A percentile compares a stretch with the other conserved stretches of the same genome.
Conservation (phyloP, 1,139 yeast species). For the Protomyces arabidopsidicola region DNA sequence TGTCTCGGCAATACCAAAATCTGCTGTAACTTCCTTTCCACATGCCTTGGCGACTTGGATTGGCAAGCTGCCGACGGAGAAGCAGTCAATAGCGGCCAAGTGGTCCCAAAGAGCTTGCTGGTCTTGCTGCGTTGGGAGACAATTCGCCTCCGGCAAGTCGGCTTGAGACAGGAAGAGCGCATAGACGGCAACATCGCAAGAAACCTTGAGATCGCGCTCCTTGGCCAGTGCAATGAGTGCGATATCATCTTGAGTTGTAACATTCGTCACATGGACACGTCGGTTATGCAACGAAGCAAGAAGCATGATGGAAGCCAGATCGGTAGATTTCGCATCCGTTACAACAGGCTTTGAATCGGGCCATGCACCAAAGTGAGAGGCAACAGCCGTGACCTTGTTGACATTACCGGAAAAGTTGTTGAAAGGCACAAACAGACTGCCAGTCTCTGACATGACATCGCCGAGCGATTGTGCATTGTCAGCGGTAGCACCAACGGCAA, state of each 20-base stretch:
- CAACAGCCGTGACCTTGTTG: slow-evolving; percentile 66
- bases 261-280: slow-evolving; percentile 83
- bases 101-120: slow-evolving; percentile 79
- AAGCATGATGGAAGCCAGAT: slow-evolving; percentile 81
- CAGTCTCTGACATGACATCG: slow-evolving; percentile 62
- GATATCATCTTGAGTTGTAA: slow-evolving; percentile 74
- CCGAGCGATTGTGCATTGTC: slow-evolving; percentile 60
- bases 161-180: slow-evolving; percentile 70
- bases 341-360: slow-evolving; percentile 78
- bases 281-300: slow-evolving; percentile 84
- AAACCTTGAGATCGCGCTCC: slow-evolving; percentile 71
- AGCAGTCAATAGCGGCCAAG: slow-evolving; percentile 70
- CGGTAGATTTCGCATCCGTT: slow-evolving; percentile 89
- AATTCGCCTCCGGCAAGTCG: slow-evolving; percentile 63
- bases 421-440: slow-evolving; percentile 76
- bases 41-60: slow-evolving; percentile 62
- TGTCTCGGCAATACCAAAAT: slow-evolving; percentile 73
- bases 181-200: slow-evolving; percentile 84
- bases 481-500: slow-evolving; percentile 78
- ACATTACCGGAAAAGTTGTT: slow-evolving; percentile 58
- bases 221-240: slow-evolving; percentile 81
- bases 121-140: slow-evolving; percentile 76
- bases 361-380: slow-evolving; percentile 79
- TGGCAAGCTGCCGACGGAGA: slow-evolving; percentile 81
- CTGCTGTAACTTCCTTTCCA: slow-evolving; percentile 59